Percentiles rank a stretch among this genome's conserved stretches.
Conservation (phyloP, 2,329 filamentous ascomycete genomes). For the Xylaria hypoxylon region DNA sequence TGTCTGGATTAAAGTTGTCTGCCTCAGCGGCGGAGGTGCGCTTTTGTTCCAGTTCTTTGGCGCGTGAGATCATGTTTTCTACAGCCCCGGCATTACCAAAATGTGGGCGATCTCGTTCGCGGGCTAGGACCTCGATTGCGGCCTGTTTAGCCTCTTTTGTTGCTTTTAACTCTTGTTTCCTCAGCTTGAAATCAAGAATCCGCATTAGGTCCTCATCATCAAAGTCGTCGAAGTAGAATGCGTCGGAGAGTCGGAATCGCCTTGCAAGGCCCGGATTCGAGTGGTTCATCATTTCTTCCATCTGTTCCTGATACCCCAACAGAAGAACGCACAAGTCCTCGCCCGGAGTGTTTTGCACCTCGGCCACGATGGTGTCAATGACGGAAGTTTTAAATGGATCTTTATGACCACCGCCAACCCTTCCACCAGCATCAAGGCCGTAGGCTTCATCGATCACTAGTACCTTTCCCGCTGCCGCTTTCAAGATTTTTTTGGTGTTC, state of each 20-base stretch:
- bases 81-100: constrained; percentile 74
- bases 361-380: constrained; percentile 71
- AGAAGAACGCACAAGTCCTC: constrained; percentile 73
- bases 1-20: constrained; percentile 3
- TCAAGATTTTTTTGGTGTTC: constrained; percentile 20
- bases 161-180: constrained; percentile 58
- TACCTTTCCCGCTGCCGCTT: constrained; percentile 17
- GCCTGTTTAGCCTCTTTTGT: constrained; percentile 59
- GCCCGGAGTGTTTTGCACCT: constrained; percentile 68
- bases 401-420: neutral
- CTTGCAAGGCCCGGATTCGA: constrained; percentile 69
- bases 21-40: neutral
- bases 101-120: constrained; percentile 65
- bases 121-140: constrained; percentile 61
- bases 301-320: constrained; percentile 69
- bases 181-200: constrained; percentile 68
- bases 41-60: constrained; percentile 31
- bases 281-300: constrained; percentile 70
- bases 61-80: constrained; percentile 63
- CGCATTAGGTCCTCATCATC: constrained; percentile 61
- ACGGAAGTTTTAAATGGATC: constrained; percentile 62
- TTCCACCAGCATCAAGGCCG: constrained; percentile 9
- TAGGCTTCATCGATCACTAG: constrained; percentile 27
- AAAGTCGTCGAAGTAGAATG: constrained; percentile 73
- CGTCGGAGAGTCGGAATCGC: constrained; percentile 66